These are phyloP conservation scores for Albophoma yamanashiensis DNA, from an alignment of 2,329 filamentous ascomycete species.

Conservation along the genomic window DNA sequence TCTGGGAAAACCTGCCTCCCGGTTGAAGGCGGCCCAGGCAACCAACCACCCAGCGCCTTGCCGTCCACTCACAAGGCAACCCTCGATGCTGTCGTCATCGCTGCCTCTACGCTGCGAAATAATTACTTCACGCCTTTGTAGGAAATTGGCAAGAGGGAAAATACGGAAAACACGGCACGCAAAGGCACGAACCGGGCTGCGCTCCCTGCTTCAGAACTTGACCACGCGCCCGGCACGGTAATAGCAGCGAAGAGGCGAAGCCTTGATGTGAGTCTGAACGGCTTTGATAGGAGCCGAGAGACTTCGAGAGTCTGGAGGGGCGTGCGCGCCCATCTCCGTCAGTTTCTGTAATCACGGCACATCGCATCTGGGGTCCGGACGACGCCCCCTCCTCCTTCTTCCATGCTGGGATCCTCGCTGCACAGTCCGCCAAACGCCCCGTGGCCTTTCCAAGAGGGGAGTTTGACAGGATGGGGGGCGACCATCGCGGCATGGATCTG, in stretches of 20 bases:
- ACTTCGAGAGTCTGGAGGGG: not conserved
- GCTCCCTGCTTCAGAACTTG: not conserved
- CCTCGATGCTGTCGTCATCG: not conserved
- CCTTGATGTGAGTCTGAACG: not conserved
- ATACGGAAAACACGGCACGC: not conserved
- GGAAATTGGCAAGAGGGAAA: not conserved
- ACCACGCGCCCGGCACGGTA: not conserved
- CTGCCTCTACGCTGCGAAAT: not conserved
- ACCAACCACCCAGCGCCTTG: not conserved
- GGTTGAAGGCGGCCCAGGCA: not conserved
- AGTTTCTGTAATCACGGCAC: not conserved
- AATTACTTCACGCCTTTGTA: not conserved
- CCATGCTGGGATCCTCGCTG: not conserved
- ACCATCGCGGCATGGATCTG: not conserved
- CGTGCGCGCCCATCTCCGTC: not conserved
- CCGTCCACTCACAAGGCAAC: not conserved
- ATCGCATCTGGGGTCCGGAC: not conserved
- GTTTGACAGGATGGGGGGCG: not conserved
- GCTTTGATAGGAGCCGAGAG: not conserved
- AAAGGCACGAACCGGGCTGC: not conserved
- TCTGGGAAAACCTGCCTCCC: not conserved
- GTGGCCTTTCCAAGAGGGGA: not conserved
- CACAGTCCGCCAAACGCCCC: not conserved
- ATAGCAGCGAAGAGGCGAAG: not conserved
- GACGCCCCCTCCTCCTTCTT: not conserved